A percentile compares a stretch with the other conserved stretches of the same genome.
Evolutionary conservation across 495 filamentous ascomycete genomes (phyloP).

Genomic region (Neurospora africana): DNA sequence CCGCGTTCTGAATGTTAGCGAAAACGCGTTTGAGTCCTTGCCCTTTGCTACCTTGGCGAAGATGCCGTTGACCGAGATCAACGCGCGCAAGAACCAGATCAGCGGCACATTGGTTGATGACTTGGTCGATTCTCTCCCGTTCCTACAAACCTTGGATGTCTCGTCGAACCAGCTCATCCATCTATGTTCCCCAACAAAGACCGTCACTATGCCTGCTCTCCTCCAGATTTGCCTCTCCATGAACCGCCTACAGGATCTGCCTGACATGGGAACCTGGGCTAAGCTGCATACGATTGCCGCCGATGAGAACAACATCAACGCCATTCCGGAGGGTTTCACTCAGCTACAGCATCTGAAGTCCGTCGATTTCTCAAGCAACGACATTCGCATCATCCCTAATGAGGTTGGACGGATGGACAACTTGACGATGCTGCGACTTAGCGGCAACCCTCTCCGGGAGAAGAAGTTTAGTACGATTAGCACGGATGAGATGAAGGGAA

Average conservation of each 20-base stretch:
- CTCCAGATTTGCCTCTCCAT: constrained; percentile 60
- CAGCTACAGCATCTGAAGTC: constrained; percentile 54
- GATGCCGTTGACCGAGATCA: constrained; percentile 63
- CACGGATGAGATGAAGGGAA: constrained; percentile 71
- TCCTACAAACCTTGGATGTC: constrained; percentile 64
- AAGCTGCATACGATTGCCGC: constrained; percentile 61
- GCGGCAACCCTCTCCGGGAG: constrained; percentile 79
- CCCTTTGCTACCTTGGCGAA: constrained; percentile 56
- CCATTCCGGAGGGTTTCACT: constrained; percentile 64
- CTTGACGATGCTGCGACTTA: constrained; percentile 59
- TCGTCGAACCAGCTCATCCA: constrained; percentile 57
- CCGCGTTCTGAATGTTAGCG: constrained; percentile 62
- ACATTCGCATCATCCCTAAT: constrained; percentile 63
- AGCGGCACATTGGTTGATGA: constrained; percentile 57
- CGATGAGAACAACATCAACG: constrained; percentile 67
- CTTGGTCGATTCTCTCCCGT: constrained; percentile 43
- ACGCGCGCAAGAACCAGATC: constrained; percentile 70
- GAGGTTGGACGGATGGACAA: constrained; percentile 71
- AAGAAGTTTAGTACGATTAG: constrained; percentile 71
- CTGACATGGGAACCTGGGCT: constrained; percentile 60
- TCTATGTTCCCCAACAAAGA: constrained; percentile 28
- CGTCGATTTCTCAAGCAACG: constrained; percentile 75
- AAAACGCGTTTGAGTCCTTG: constrained; percentile 61
- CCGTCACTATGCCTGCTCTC: constrained; percentile 52
- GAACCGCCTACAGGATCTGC: constrained; percentile 65